Base-by-base conservation (phyloP, 305 asterid species). In the Fraxinus paxiana region DNA sequence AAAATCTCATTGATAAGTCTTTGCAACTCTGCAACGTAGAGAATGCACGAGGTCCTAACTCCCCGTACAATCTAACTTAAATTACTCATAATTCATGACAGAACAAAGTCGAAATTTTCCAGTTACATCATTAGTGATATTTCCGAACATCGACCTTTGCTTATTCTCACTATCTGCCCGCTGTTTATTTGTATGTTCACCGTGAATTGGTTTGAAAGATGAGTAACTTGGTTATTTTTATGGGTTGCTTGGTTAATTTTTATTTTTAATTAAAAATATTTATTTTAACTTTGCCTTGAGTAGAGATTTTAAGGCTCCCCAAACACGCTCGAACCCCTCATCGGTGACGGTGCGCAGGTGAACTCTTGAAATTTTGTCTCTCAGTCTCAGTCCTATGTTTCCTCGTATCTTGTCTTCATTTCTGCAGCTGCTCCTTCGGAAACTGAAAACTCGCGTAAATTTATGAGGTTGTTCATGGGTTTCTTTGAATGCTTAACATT, bases 401-500 rank as follows among this genome's bases (percentile, higher is more conserved):
- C 72, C 72, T 63, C 35, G 31, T 22, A 22, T 63, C 33, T 26
- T 63, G 72, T 10, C 33, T 63, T 67, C 34, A 67, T 18, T 67
- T 31, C 43, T 70, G 75, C 43, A 6, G 75, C 75, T 31, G 75
- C 22, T 70, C 15, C 43, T n/a, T 6, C 4, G 72, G n/a, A 81
- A 83, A 56, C 75, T 77, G 31, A 43, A 34, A 81, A 46, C 18
- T 79, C 77, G 41, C 5, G 75, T 31, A 70, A 70, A 31, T 30
- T 33, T 30, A 8, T 15, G 41, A 70, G 24, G 41, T 70, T 31
- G 41, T 70, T 31, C 41, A 15, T 7, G 28, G 20, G 10, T 28
- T 75, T 41, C 74, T 51, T 24, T 78, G 78, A 81, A 72, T 82
- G 83, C 83, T 75, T 31, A 43, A 13, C 17, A 77, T 61, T 75